Evolutionary conservation across 2,329 filamentous ascomycete genomes (phyloP).

Genomic region (Dactylellina leptospora): DNA sequence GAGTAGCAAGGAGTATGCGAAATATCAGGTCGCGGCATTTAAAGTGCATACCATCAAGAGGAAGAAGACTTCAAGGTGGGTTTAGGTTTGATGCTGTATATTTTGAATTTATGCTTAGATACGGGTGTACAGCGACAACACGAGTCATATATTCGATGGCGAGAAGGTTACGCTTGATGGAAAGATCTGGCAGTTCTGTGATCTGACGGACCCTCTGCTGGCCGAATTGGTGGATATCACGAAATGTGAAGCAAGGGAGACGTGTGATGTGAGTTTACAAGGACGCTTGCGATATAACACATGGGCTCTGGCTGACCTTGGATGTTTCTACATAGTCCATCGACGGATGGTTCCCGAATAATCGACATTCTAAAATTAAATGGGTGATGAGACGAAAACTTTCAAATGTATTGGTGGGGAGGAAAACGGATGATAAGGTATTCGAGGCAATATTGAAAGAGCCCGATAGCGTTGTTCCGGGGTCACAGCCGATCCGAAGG

Average conservation of each 20-base stretch:
- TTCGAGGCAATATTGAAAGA: slow-evolving; percentile 63
- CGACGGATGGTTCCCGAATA: slow-evolving; percentile 86
- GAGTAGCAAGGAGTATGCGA: slow-evolving; percentile 75
- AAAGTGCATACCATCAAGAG: slow-evolving; percentile 67
- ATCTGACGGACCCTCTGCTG: slow-evolving; percentile 83
- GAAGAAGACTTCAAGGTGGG: slow-evolving; percentile 45
- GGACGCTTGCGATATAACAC: too few relatives aligned
- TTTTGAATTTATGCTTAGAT: neutral
- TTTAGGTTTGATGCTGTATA: neutral
- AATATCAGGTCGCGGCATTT: slow-evolving; percentile 90
- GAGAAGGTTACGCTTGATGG: slow-evolving; percentile 69
- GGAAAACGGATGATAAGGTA: slow-evolving; percentile 64
- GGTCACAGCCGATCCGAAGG: slow-evolving; percentile 54
- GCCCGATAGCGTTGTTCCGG: slow-evolving; percentile 60
- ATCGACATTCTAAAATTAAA: slow-evolving; percentile 82
- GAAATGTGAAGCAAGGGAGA: slow-evolving; percentile 61
- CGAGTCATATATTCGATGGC: slow-evolving; percentile 41
- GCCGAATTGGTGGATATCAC: slow-evolving; percentile 71
- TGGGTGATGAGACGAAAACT: slow-evolving; percentile 90
- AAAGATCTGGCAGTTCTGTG: slow-evolving; percentile 93
- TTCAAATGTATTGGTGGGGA: slow-evolving; percentile 61
- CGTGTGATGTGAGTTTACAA: slow-evolving; percentile 55
- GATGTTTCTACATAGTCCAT: slow-evolving; percentile 22
- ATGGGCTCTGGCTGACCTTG: too few relatives aligned
- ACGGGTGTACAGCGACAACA: slow-evolving; percentile 19